Base-by-base conservation (phyloP, 768 basidiomycete species). In the Gloeophyllum trabeum region DNA sequence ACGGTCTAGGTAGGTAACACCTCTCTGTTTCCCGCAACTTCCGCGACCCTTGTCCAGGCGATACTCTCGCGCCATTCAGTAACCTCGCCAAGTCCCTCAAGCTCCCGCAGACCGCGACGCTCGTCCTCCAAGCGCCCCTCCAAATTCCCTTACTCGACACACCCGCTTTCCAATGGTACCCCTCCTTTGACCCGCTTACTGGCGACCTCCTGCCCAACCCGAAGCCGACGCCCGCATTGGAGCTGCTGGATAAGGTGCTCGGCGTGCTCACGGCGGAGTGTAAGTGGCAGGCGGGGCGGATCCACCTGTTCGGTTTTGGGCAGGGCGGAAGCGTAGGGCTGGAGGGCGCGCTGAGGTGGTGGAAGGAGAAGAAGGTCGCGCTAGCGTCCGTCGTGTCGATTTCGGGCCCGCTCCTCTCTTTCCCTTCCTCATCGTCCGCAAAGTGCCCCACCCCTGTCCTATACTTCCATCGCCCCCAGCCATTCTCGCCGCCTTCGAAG, bases 241-340 rank as follows among this genome's bases (percentile, higher is more conserved):
- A 75, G 5, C 61, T 77, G 26, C 59, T 92, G 24, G 55, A 54
- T 10, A 63, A 61, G 19, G 60, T 79, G 37, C 44, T 88, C 41
- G 57, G 64, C 2, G 68, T 86, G 51, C 73, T 93, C 40, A 65
- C 64, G 14, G 50, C 58, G 4, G 71, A 74, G 30, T 85, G 79
- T 51, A 48, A 59, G 1, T 96, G 90, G 91, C 64, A 77, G 4
- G 51, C 69, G 0, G 44, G 72, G 6, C 66, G 71, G n/a, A 81
- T 96, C 30, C 91, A 96, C 55, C 54, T 91, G 36, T 85, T 93
- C 43, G 91, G 91, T 2, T 96, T 88, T 48, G 85, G 74, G 0
- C 91, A 96, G 57, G 91, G 91, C 1, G 92, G 87, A 0, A 79
- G 69, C 16, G 73, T 90, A 24, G 86, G 78, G 1, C 70, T 67